Evolutionary conservation across 2,329 filamentous ascomycete genomes (phyloP).

Genomic region (Pyrenophora teres): DNA sequence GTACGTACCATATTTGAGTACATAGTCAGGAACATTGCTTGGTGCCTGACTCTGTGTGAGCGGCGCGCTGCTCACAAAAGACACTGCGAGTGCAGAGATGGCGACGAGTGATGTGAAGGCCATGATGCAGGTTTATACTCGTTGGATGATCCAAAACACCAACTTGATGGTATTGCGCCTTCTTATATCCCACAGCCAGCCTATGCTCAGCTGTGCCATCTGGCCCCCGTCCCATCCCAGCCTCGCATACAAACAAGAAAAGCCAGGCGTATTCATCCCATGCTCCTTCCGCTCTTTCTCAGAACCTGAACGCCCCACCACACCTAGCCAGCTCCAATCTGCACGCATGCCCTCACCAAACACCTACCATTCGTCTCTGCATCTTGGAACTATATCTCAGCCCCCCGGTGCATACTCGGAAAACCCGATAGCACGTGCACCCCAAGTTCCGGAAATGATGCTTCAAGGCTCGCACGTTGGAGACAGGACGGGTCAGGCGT

Average conservation of each 20-base stretch:
- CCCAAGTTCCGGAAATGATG: neutral
- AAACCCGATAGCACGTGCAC: slow-evolving; percentile 5
- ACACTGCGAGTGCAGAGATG: slow-evolving; percentile 13
- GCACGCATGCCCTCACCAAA: slow-evolving; percentile 3
- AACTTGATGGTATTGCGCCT: neutral
- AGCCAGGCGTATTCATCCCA: no score
- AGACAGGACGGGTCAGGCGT: neutral
- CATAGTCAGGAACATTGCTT: slow-evolving; percentile 42
- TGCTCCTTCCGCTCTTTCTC: no score
- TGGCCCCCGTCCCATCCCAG: no score
- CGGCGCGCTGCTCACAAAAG: slow-evolving; percentile 24
- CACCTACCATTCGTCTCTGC: slow-evolving; percentile 1
- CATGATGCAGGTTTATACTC: slow-evolving; percentile 14
- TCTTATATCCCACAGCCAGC: neutral
- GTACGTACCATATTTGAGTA: slow-evolving; percentile 46
- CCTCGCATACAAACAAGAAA: no score
- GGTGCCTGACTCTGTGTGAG: slow-evolving; percentile 29
- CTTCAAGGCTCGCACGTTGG: no score
- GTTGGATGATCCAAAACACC: slow-evolving; percentile 1
- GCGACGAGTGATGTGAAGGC: slow-evolving; percentile 14
- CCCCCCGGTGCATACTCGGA: slow-evolving; percentile 6
- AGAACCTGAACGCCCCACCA: neutral
- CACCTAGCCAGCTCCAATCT: slow-evolving; percentile 2
- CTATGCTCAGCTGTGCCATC: neutral
- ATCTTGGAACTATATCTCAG: neutral